Conservation (phyloP, 768 basidiomycete genomes). For the Dictyophora rubrovolvata region DNA sequence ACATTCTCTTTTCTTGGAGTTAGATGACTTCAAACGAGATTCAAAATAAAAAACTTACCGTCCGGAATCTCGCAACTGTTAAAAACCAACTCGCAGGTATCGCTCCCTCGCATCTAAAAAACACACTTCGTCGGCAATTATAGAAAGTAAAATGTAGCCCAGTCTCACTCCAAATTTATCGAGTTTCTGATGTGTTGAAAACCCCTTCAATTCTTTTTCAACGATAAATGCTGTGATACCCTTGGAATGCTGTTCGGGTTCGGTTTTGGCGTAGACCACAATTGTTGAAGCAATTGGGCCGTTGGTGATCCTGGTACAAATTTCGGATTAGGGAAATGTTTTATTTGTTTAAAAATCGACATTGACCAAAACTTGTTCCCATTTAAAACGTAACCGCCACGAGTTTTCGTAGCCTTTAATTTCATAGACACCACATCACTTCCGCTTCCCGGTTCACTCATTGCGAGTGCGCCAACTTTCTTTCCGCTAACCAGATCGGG, state of each 20-base stretch:
- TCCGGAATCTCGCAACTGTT: conserved; percentile 85
- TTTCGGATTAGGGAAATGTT: conserved; percentile 1
- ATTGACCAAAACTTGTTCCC: conserved; percentile 87
- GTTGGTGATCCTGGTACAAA: conserved; percentile 73
- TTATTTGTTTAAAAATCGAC: not conserved
- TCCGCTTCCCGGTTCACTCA: conserved; percentile 88
- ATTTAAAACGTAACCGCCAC: conserved; percentile 70
- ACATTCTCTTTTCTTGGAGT: conserved; percentile 52
- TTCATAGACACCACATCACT: conserved; percentile 96
- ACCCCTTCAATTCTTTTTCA: conserved; percentile 72
- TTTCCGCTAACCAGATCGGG: conserved; percentile 69
- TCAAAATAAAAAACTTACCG: conserved; percentile 33
- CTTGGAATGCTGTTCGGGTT: conserved; percentile 65
- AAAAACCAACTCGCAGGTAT: conserved; percentile 89
- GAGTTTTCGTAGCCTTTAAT: conserved; percentile 66
- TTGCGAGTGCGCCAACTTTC: conserved; percentile 84
- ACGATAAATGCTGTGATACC: conserved; percentile 91
- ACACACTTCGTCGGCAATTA: too few relatives aligned
- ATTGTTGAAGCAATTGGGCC: conserved; percentile 85
- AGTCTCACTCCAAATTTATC: conserved; percentile 70
- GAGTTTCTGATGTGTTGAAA: conserved; percentile 81
- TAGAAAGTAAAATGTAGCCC: not conserved
- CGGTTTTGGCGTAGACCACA: conserved; percentile 88
- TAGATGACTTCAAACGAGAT: not conserved
- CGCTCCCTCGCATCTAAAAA: conserved; percentile 81